These are phyloP conservation scores for Fraxinus cuspidata DNA, from an alignment of 257 asterid species.

Conservation along the genomic window DNA sequence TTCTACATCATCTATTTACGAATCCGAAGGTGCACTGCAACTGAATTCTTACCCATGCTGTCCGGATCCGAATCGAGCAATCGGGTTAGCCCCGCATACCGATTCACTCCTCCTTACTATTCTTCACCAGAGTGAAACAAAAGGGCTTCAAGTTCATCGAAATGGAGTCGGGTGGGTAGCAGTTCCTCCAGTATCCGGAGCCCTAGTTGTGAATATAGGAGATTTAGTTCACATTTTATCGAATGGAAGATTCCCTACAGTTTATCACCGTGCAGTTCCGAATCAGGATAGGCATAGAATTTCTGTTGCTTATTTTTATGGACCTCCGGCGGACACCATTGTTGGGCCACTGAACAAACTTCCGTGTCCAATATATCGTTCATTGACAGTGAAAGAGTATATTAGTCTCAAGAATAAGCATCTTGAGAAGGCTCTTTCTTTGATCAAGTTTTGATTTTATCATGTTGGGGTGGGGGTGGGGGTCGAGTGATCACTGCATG, in stretches of 20 bases:
- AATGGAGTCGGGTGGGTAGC: constrained; percentile 55
- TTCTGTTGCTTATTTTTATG: constrained; percentile 57
- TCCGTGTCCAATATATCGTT: constrained; percentile 39
- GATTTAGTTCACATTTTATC: constrained; percentile 72
- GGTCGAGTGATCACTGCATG: too few species aligned
- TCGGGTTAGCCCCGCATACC: constrained; percentile 86
- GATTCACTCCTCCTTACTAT: constrained; percentile 71
- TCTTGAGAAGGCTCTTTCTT: constrained; percentile 55
- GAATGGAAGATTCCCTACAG: constrained; percentile 48
- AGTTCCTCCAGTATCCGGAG: constrained; percentile 45
- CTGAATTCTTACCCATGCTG: constrained; percentile 83
- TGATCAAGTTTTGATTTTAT: constrained; percentile 29
- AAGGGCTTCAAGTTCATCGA: constrained; percentile 65
- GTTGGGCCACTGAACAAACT: constrained; percentile 48
- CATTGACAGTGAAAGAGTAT: constrained; percentile 59
- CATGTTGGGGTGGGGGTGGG: too few species aligned
- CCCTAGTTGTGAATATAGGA: constrained; percentile 65
- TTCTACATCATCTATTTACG: constrained; percentile 11
- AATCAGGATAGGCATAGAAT: constrained; percentile 47
- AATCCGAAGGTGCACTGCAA: constrained; percentile 60
- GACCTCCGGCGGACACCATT: constrained; percentile 45
- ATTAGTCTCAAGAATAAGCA: constrained; percentile 56
- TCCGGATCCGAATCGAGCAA: constrained; percentile 66
- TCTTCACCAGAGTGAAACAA: constrained; percentile 64
- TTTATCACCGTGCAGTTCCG: constrained; percentile 68